Base-by-base conservation (phyloP, 352 stramenopile species). In the Phytopythium vexans region DNA sequence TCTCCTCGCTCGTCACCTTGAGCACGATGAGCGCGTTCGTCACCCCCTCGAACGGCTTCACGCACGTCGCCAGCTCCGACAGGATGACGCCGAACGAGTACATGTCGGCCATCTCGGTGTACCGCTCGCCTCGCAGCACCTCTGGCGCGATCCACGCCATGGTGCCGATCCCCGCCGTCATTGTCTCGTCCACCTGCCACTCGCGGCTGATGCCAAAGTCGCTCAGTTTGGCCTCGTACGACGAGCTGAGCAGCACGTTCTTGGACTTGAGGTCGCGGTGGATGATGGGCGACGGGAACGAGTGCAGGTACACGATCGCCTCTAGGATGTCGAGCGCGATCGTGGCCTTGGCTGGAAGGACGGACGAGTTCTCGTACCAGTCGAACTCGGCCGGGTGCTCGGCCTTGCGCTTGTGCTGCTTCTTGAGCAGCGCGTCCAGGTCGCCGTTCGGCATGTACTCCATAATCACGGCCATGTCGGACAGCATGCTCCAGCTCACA, bases 21-120 rank as follows among this genome's bases (percentile, higher is more conserved):
- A 92, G 70, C 35, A 86, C 77, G 36, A 92, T 82, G 14, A 84
- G 62, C 4, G 76, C 70, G 48, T 88, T 92, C 45, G 71, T 85
- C 15, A 86, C 64, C 16, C 77, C 77, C 8, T 89, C 76, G 44
- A 89, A 90, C 7, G 79, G 77, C 53, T 85, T 81, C 34, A 62
- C 54, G 48, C 74, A 85, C 41, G 77, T 92, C 16, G 72, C 67
- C 36, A 94, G 49, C 66, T 94, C 84, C 3, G 78, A 83, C 44
- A 94, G 53, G 14, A 94, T 72, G 8, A 92, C 80, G 15, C 84
- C 84, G 48, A 94, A 91, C 41, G 84, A 94, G 65, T 94, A 94
- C 33, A 94, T 88, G 57, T 94, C 84, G 4, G 84, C 82, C 68
- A 78, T 89, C 56, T 94, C 84, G 4, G 75, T 94, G 67, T 92